Conservation (phyloP, 768 basidiomycete species). For the Mycena polygramma region DNA sequence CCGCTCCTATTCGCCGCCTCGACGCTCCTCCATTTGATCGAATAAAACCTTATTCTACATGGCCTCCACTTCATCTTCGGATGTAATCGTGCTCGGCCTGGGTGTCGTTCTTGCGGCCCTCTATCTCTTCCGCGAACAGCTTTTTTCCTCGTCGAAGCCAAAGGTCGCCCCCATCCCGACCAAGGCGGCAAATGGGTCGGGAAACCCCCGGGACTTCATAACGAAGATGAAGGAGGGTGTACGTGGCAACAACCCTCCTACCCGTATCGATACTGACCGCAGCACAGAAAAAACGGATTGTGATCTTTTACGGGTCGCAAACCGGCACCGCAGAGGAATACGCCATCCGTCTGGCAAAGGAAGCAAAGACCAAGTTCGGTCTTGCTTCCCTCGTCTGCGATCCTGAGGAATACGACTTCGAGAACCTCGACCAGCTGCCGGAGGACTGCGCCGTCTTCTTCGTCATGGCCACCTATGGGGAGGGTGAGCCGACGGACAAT, state of each 20-base stretch:
- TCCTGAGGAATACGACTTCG: conserved; percentile 99
- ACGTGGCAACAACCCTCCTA: conserved; percentile 50
- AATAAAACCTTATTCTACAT: conserved; percentile 52
- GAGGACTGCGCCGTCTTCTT: conserved; percentile 92
- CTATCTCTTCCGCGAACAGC: conserved; percentile 87
- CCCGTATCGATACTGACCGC: conserved; percentile 18
- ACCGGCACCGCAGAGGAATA: conserved; percentile 99
- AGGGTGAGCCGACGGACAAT: conserved; percentile 99
- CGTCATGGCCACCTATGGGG: conserved; percentile 98
- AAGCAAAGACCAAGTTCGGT: conserved; percentile 96
- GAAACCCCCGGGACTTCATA: conserved; percentile 94
- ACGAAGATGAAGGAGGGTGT: conserved; percentile 95
- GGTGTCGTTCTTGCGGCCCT: conserved; percentile 82
- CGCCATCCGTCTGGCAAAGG: conserved; percentile 96
- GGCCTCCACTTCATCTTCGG: conserved; percentile 76
- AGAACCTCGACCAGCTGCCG: conserved; percentile 92
- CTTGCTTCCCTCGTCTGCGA: conserved; percentile 97
- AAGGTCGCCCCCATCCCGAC: conserved; percentile 64
- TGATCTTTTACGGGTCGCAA: conserved; percentile 98
- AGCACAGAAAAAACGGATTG: conserved; percentile 91
- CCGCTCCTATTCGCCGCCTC: no score
- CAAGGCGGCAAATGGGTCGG: conserved; percentile 73
- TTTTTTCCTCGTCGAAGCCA: conserved; percentile 77
- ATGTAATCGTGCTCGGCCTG: conserved; percentile 77
- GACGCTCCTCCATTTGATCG: no score